Conservation (phyloP, 768 basidiomycete genomes). For the Kwoniella sp. region DNA sequence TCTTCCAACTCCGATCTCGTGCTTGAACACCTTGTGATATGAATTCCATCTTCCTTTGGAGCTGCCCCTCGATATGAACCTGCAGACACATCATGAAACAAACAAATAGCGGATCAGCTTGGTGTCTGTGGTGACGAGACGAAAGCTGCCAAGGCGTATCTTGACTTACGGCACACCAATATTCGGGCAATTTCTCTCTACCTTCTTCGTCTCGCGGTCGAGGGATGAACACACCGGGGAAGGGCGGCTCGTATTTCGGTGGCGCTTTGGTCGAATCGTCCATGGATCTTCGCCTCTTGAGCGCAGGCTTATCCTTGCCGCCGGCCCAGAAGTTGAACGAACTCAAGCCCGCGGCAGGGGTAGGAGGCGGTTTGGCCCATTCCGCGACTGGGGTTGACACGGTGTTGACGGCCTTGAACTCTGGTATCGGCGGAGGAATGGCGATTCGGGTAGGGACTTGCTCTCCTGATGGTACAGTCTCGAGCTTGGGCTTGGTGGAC, state of each 20-base stretch:
- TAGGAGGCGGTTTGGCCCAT: conserved; percentile 52
- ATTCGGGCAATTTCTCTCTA: conserved; percentile 73
- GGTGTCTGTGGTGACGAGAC: neutral
- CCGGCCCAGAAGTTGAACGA: conserved; percentile 37
- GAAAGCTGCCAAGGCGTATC: too few relatives aligned
- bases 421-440: conserved; percentile 1
- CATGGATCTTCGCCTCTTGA: conserved; percentile 56
- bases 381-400: conserved; percentile 22
- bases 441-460: conserved; percentile 20
- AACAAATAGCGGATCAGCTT: too few relatives aligned
- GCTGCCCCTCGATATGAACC: conserved; percentile 74
- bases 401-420: conserved; percentile 7
- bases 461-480: conserved; percentile 38
- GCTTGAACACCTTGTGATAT: conserved; percentile 79
- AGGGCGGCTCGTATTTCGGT: conserved; percentile 57
- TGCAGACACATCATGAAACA: conserved; percentile 15
- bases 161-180: conserved; percentile 66
- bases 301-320: conserved; percentile 21
- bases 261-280: conserved; percentile 55
- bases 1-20: conserved; percentile 86
- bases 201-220: conserved; percentile 71
- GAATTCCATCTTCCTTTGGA: conserved; percentile 96
- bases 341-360: conserved; percentile 42
- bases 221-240: conserved; percentile 52
- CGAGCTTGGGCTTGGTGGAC: conserved; percentile 18